Evolutionary conservation across 257 asterid species (phyloP), one percentile per base, ranked within the genome.

Genomic region (Handroanthus guayacan): DNA sequence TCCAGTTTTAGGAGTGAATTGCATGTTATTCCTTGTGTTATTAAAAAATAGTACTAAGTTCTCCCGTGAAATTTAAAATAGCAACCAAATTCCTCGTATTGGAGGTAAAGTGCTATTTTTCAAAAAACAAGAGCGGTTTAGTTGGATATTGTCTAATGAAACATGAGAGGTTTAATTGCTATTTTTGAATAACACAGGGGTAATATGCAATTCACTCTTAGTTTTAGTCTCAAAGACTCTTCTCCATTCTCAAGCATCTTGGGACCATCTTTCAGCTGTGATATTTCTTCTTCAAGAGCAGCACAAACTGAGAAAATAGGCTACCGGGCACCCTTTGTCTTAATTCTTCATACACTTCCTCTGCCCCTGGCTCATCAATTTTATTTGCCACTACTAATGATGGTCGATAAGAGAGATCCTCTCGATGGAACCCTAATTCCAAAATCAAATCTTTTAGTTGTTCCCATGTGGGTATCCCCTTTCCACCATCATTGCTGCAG

Each of bases 261-360:
- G 39, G 91, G 81, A 76, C 90, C 96, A 75, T 81, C 91, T 83
- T 84, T 95, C 38, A 95, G 80, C 84, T 89, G 94, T 1, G 79
- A n/a, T 69, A 90, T 78, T 8, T 98, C 99, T 84, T 95, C 97
- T 79, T 78, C 97, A 66, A 93, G 75, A 76, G 91, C 97, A 68
- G 99, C 99, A 79, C 98, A 89, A 25, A 91, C 96, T n/a, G 98
- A 93, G 56, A 85, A 93, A 9, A 93, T 82, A 2, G 86, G 86
- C 16, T 89, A 10, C 87, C 91, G 0, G 18, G 20, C 69, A 91
- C 98, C 74, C 99, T 86, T 64, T 60, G 77, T 77, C 76, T 91
- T 34, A 95, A 74, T 74, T 95, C 98, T 78, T 91, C 77, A 47
- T 57, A 89, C 56, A 86, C 96, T 63, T 83, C 89, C 17, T 89